These are phyloP conservation scores for Globisporangium carolinianum DNA, from an alignment of 352 stramenopile genomes.

Conservation along the genomic window DNA sequence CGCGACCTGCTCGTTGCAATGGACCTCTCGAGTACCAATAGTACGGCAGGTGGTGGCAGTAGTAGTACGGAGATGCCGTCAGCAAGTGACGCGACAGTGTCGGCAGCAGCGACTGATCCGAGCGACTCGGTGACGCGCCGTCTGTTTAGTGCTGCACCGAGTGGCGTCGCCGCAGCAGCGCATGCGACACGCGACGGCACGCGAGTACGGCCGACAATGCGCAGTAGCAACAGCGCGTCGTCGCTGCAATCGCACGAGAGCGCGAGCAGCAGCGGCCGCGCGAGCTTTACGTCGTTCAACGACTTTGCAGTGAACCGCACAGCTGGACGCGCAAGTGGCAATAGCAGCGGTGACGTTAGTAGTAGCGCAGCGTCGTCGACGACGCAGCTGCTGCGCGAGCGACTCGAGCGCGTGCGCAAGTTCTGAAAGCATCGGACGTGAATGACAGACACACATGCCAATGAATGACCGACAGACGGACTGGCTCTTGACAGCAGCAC, in stretches of 20 bases:
- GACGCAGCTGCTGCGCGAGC: constrained; percentile 18
- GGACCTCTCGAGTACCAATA: constrained; percentile 12
- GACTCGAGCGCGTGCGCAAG: constrained; percentile 16
- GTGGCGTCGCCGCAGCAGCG: constrained; percentile 1
- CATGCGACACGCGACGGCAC: neutral
- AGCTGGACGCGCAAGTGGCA: constrained; percentile 6
- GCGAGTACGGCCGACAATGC: constrained; percentile 9
- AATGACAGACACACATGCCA: neutral
- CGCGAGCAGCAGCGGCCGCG: constrained; percentile 17
- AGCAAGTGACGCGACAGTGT: constrained; percentile 8
- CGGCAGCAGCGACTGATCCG: constrained; percentile 12
- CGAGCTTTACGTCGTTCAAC: constrained; percentile 46
- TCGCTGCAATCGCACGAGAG: neutral
- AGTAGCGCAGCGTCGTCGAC: constrained; percentile 8
- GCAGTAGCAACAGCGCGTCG: constrained; percentile 1
- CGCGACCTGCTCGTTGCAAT: constrained; percentile 37
- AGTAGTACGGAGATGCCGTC: neutral
- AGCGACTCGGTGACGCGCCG: constrained; percentile 36
- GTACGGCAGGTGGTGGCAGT: neutral
- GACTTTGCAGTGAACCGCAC: constrained; percentile 26
- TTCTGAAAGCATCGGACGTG: constrained; percentile 4
- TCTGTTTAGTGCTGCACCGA: constrained; percentile 37
- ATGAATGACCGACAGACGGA: no score
- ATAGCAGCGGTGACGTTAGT: neutral
- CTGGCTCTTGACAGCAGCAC: no score